Conservation (phyloP, 495 filamentous ascomycete species). For the Tuber magnatum region DNA sequence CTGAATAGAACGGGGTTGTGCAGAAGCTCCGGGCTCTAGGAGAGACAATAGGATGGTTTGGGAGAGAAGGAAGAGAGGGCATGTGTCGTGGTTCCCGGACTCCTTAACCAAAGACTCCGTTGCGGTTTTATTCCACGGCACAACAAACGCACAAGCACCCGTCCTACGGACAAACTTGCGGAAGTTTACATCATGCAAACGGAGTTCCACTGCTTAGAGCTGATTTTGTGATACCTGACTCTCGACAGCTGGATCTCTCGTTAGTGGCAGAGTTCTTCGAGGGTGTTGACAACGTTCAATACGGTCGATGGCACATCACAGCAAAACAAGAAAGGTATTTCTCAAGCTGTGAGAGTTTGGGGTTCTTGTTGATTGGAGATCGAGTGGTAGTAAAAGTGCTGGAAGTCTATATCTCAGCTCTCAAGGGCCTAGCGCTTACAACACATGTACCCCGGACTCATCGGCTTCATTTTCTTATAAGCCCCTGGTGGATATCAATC, state of each 20-base stretch:
- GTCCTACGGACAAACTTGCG: not conserved
- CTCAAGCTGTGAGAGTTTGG: not conserved
- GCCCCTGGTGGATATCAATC: not conserved
- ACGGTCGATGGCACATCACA: not conserved
- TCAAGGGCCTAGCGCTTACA: not conserved
- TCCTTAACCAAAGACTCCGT: not conserved
- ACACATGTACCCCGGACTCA: not conserved
- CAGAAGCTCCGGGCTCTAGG: not conserved
- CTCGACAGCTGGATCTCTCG: not conserved
- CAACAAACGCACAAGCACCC: not conserved
- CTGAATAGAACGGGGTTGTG: not conserved
- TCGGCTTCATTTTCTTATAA: not conserved
- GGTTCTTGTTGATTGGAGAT: not conserved
- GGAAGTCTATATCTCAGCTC: not conserved
- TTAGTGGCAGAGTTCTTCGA: not conserved
- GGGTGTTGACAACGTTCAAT: not conserved
- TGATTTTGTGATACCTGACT: not conserved
- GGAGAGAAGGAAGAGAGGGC: not conserved
- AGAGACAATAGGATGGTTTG: not conserved
- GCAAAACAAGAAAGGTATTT: not conserved
- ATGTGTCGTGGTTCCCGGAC: not conserved
- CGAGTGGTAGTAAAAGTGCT: not conserved
- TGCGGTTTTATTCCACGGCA: not conserved
- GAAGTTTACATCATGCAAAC: slow-evolving; percentile 1
- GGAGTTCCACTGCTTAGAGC: not conserved